Conservation (phyloP, 352 stramenopile genomes). For the Phytophthora crassamura region DNA sequence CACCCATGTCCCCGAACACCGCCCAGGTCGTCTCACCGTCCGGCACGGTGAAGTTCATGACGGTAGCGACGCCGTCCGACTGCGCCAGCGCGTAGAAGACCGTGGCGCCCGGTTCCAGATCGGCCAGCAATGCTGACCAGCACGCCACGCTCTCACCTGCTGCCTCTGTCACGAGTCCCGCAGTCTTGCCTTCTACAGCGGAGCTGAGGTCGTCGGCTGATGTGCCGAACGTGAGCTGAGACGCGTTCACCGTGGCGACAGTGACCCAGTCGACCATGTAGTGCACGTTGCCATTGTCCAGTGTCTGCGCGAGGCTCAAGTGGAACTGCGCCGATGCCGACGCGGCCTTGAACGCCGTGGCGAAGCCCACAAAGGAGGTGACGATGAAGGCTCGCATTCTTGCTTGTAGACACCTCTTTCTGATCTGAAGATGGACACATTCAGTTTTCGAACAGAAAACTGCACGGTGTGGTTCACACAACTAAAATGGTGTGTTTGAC, state of each 20-base stretch:
- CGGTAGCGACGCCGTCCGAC: constrained; percentile 12
- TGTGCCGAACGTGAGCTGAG: constrained; percentile 51
- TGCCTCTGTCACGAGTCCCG: constrained; percentile 58
- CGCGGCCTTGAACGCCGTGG: neutral
- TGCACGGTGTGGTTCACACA: too few relatives aligned
- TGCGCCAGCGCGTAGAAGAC: constrained; percentile 60
- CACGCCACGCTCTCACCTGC: constrained; percentile 47
- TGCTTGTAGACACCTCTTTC: neutral
- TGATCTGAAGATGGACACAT: constrained; percentile 9
- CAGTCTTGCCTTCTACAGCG: constrained; percentile 39
- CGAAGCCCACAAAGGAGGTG: too few relatives aligned
- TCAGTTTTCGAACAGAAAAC: too few relatives aligned
- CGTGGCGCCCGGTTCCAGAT: constrained; percentile 50
- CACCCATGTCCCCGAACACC: constrained; percentile 77
- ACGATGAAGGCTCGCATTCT: too few relatives aligned
- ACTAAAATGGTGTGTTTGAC: too few relatives aligned
- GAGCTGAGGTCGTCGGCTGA: constrained; percentile 46
- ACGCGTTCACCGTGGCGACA: constrained; percentile 35
- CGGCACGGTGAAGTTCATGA: constrained; percentile 60
- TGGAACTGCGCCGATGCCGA: constrained; percentile 66
- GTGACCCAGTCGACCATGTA: constrained; percentile 86
- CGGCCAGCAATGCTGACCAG: constrained; percentile 64
- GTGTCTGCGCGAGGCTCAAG: constrained; percentile 56
- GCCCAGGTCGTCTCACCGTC: constrained; percentile 64
- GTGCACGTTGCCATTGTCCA: constrained; percentile 38